These are phyloP conservation scores for Incumbomyces lentus DNA, from an alignment of 2,329 filamentous ascomycete species.

Conservation along the genomic window DNA sequence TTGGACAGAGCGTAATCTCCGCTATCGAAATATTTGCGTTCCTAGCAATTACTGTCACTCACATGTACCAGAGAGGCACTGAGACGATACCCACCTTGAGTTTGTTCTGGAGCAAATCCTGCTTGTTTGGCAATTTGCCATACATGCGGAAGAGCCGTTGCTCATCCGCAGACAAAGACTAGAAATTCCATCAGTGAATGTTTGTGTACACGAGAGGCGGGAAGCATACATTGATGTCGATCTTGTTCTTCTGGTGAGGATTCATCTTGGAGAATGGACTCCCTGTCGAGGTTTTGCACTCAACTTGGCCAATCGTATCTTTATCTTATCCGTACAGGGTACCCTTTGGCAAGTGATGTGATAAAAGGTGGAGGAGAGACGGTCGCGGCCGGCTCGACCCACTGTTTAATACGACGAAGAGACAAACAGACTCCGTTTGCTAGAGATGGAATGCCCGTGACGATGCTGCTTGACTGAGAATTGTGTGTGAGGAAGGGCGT, in stretches of 20 bases:
- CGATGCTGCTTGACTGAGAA: not conserved
- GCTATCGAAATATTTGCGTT: conserved; percentile 97
- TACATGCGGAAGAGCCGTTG: conserved; percentile 94
- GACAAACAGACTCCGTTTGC: not conserved
- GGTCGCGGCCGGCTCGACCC: too few relatives aligned
- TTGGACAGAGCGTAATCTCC: conserved; percentile 95
- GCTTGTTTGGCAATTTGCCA: conserved; percentile 93
- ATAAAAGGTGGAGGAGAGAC: too few relatives aligned
- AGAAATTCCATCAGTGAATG: conserved; percentile 7
- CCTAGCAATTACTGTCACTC: conserved; percentile 35
- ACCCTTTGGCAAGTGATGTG: too few relatives aligned
- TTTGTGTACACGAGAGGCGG: not conserved
- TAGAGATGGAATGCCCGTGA: not conserved
- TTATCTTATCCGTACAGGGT: too few relatives aligned
- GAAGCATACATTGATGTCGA: conserved; percentile 64
- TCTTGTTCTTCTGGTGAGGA: conserved; percentile 95
- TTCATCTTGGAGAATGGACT: conserved; percentile 52
- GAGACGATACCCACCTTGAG: conserved; percentile 52
- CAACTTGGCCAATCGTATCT: too few relatives aligned
- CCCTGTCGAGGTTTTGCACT: not conserved
- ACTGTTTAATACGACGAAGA: not conserved
- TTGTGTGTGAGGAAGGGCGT: not conserved
- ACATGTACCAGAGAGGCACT: not conserved
- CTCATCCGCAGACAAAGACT: conserved; percentile 91
- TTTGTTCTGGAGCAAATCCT: conserved; percentile 94